These are phyloP conservation scores for Magnusiomyces magnusii DNA, from an alignment of 1,139 yeast species.

Conservation along the genomic window DNA sequence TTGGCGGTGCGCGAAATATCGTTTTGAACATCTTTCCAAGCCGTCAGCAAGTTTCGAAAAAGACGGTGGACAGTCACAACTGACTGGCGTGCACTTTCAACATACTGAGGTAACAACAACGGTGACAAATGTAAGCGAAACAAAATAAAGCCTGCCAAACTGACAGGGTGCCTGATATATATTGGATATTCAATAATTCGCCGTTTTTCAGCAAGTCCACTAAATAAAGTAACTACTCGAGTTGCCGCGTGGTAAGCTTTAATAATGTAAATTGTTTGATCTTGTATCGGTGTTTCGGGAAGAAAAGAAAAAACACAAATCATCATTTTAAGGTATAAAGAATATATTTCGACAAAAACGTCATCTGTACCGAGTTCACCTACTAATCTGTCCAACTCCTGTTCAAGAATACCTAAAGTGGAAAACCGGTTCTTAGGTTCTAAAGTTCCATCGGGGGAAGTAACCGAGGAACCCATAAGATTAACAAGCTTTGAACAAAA, in stretches of 20 bases:
- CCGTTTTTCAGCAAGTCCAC: constrained; percentile 57
- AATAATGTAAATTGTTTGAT: constrained; percentile 77
- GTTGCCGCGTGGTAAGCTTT: constrained; percentile 79
- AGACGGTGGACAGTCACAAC: constrained; percentile 88
- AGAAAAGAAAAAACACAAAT: constrained; percentile 85
- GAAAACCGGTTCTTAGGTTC: constrained; percentile 82
- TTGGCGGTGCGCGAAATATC: constrained; percentile 90
- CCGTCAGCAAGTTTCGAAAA: constrained; percentile 76
- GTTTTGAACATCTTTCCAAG: constrained; percentile 88
- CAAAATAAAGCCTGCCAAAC: constrained; percentile 70
- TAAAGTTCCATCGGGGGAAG: constrained; percentile 82
- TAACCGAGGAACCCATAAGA: constrained; percentile 81
- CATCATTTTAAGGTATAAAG: constrained; percentile 68
- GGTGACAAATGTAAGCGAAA: constrained; percentile 81
- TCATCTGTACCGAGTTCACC: constrained; percentile 58
- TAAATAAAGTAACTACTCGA: constrained; percentile 67
- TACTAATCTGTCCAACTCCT: constrained; percentile 67
- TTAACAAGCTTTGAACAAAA: constrained; percentile 80
- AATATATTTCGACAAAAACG: constrained; percentile 59
- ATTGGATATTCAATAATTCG: constrained; percentile 80
- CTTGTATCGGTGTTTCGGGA: constrained; percentile 86
- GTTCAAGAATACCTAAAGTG: constrained; percentile 62
- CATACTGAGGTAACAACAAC: constrained; percentile 62
- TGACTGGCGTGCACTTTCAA: constrained; percentile 86
- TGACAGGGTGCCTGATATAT: constrained; percentile 75